These are phyloP conservation scores for Dendrobium officinale DNA, from an alignment of 106 monocot genomes.

Conservation along the genomic window DNA sequence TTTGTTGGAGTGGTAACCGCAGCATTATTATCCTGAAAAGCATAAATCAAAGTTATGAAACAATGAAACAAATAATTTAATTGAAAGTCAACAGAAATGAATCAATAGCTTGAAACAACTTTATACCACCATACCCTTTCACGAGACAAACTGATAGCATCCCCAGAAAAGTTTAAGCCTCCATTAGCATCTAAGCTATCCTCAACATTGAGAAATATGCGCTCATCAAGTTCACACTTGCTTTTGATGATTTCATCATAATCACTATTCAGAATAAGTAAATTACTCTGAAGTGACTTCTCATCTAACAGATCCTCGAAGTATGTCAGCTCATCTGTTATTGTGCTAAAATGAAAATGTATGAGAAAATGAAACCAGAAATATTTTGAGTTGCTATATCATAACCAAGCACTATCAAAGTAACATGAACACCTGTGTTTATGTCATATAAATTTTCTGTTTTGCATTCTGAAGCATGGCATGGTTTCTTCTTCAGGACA, in stretches of 20 bases:
- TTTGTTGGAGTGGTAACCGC: conserved; percentile 55
- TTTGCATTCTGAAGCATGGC: conserved; percentile 63
- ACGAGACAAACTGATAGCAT: conserved; percentile 27
- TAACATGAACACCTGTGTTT: conserved; percentile 44
- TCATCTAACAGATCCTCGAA: conserved; percentile 75
- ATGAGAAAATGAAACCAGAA: not conserved
- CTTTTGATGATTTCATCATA: conserved; percentile 43
- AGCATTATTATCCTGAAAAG: conserved; percentile 43
- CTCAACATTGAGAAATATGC: conserved; percentile 56
- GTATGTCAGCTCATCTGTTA: conserved; percentile 72
- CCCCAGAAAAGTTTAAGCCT: conserved; percentile 35
- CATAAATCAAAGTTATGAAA: conserved; percentile 4
- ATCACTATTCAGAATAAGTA: conserved; percentile 59
- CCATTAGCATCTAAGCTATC: conserved; percentile 43
- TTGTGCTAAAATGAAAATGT: conserved; percentile 1
- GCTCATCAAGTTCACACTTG: conserved; percentile 65
- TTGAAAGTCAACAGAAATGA: not conserved
- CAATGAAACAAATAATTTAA: not conserved
- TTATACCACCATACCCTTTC: conserved; percentile 36
- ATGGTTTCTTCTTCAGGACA: conserved; percentile 59
- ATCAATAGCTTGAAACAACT: conserved; percentile 5
- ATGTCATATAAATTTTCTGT: conserved; percentile 50
- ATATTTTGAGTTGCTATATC: not conserved
- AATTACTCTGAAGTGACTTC: conserved; percentile 40
- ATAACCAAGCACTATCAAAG: not conserved